These are phyloP conservation scores for Ganoderma lucidum DNA, from an alignment of 1,284 basidiomycete genomes.

Conservation along the genomic window DNA sequence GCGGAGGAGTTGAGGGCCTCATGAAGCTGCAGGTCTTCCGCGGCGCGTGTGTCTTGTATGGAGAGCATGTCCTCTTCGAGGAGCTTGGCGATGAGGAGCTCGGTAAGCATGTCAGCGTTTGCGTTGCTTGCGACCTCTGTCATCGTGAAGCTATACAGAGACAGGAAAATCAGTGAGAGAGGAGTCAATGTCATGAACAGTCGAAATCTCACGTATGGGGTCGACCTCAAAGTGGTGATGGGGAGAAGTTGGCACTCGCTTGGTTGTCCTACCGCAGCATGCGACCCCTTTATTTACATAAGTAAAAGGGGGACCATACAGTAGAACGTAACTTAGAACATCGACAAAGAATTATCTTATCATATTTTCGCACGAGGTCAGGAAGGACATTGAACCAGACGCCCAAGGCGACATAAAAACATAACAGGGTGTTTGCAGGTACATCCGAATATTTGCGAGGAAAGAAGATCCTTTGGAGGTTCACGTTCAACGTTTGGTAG, in stretches of 20 bases:
- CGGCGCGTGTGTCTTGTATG: slow-evolving; percentile 39
- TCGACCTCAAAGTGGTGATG: not conserved
- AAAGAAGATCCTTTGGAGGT: not conserved
- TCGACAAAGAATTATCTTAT: not conserved
- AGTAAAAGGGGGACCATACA: not conserved
- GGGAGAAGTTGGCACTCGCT: not conserved
- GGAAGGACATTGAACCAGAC: too few species aligned
- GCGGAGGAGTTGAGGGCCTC: slow-evolving; percentile 36
- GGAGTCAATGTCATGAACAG: not conserved
- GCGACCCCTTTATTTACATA: not conserved
- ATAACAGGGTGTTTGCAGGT: not conserved
- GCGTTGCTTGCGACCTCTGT: slow-evolving; percentile 15
- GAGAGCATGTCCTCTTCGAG: slow-evolving; percentile 45
- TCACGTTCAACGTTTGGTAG: too few species aligned
- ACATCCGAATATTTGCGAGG: not conserved
- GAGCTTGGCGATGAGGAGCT: slow-evolving; percentile 48
- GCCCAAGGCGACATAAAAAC: not conserved
- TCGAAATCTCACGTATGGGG: not conserved
- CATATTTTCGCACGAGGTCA: not conserved
- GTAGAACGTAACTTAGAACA: not conserved
- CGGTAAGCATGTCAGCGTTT: slow-evolving; percentile 33
- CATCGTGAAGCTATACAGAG: slow-evolving; percentile 9
- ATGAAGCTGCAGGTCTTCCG: slow-evolving; percentile 45
- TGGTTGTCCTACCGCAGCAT: not conserved
- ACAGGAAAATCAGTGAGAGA: not conserved